Evolutionary conservation across 495 filamentous ascomycete genomes (phyloP).

Genomic region (Hyaloscypha hepaticicola): DNA sequence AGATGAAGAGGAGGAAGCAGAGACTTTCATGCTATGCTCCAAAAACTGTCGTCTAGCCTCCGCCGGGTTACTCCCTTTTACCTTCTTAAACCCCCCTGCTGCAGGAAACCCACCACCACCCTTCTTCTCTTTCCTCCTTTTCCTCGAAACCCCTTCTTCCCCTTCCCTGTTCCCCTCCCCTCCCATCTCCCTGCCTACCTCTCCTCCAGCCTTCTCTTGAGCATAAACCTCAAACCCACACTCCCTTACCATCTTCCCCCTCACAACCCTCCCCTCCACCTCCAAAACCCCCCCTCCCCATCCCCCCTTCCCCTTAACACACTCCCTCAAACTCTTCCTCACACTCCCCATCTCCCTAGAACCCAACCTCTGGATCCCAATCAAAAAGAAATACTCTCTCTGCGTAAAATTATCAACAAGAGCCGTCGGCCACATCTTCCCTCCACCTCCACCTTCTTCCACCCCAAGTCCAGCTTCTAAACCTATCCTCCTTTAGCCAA

Average conservation of each 20-base stretch:
- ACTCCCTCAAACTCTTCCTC: background rate
- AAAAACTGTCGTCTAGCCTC: slow-evolving; percentile 17
- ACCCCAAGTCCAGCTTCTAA: background rate
- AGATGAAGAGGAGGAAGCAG: background rate
- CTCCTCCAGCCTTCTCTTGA: background rate
- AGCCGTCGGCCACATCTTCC: background rate
- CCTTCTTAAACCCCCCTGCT: slow-evolving; percentile 15
- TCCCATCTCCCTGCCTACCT: background rate
- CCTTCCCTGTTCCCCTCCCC: background rate
- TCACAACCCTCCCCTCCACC: background rate
- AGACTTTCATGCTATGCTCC: slow-evolving; percentile 7
- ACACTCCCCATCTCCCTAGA: background rate
- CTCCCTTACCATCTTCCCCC: background rate
- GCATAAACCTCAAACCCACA: background rate
- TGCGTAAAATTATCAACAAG: background rate
- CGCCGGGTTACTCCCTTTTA: slow-evolving; percentile 17
- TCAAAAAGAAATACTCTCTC: background rate
- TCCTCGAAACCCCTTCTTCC: background rate
- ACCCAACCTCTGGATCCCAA: background rate
- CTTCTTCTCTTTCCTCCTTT: background rate
- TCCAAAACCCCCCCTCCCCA: background rate
- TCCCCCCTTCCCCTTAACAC: background rate
- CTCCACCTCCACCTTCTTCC: slow-evolving; percentile 1
- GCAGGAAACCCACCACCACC: background rate
- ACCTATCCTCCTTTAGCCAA: background rate